These are phyloP conservation scores for Penicillium hordei DNA, from an alignment of 2,329 filamentous ascomycete species.

Conservation along the genomic window DNA sequence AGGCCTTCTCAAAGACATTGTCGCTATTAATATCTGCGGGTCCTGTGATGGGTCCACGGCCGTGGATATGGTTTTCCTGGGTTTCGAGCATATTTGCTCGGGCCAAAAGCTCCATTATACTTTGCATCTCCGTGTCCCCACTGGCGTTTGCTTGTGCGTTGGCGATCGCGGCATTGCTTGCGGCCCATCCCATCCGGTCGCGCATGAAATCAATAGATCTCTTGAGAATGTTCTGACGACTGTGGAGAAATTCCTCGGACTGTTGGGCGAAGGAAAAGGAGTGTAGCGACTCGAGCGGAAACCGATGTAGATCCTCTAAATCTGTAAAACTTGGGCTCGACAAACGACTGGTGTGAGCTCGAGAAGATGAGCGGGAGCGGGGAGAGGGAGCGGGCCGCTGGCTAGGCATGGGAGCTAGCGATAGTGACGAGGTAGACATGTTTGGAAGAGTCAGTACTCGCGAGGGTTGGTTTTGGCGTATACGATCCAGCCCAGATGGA, in stretches of 20 bases:
- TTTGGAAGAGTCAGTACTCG: constrained; percentile 65
- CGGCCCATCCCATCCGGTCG: constrained; percentile 80
- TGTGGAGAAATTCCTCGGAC: constrained; percentile 88
- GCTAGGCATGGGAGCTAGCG: constrained; percentile 59
- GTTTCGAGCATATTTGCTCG: constrained; percentile 75
- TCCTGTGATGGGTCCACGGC: constrained; percentile 71
- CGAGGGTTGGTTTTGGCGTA: constrained; percentile 77
- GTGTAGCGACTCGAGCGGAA: constrained; percentile 92
- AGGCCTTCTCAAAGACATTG: constrained; percentile 84
- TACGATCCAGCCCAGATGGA: constrained; percentile 83
- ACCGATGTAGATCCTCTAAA: constrained; percentile 83
- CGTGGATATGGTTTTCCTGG: constrained; percentile 48
- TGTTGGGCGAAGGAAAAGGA: constrained; percentile 98
- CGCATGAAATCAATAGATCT: constrained; percentile 96
- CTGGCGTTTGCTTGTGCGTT: constrained; percentile 79
- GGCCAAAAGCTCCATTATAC: constrained; percentile 84
- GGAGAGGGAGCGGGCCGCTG: constrained; percentile 71
- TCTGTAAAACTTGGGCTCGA: constrained; percentile 69
- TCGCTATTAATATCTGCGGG: constrained; percentile 70
- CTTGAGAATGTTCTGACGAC: constrained; percentile 87
- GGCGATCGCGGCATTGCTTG: constrained; percentile 71
- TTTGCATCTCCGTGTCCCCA: constrained; percentile 83
- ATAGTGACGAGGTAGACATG: constrained; percentile 63
- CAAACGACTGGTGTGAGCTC: constrained; percentile 54
- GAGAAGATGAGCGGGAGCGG: constrained; percentile 60